Conservation (phyloP, 257 asterid genomes). For the Leptodermis oblonga region DNA sequence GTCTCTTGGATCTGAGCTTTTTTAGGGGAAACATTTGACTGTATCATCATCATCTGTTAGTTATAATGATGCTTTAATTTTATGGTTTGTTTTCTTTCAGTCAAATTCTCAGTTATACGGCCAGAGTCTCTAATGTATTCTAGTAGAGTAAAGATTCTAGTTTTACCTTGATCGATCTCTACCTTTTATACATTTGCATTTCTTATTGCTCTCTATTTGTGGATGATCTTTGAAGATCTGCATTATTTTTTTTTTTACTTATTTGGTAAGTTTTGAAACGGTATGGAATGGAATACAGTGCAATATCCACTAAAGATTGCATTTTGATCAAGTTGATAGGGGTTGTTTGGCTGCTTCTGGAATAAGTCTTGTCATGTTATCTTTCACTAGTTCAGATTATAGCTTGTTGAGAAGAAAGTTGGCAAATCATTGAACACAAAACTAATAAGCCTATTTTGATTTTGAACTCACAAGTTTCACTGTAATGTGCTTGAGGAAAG, state of each 20-base stretch:
- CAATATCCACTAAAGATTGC: neutral
- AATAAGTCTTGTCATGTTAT: neutral
- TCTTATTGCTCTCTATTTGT: too few species aligned
- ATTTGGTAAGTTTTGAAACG: too few species aligned
- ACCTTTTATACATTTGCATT: neutral
- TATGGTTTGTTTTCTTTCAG: conserved; percentile 11
- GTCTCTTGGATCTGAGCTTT: neutral
- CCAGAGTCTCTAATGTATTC: conserved; percentile 19
- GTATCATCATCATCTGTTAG: conserved; percentile 8
- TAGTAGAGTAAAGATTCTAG: conserved; percentile 8
- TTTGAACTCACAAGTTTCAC: too few species aligned
- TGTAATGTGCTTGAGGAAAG: too few species aligned
- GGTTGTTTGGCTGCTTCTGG: neutral
- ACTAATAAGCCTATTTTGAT: too few species aligned
- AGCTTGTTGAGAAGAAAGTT: too few species aligned
- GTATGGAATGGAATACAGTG: neutral
- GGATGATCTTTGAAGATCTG: neutral
- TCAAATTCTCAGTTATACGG: conserved; percentile 18
- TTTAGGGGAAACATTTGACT: neutral
- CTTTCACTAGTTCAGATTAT: too few species aligned
- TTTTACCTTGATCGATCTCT: neutral
- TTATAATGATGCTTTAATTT: conserved; percentile 8
- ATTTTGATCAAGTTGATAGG: too few species aligned
- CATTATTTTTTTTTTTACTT: neutral
- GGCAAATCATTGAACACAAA: too few species aligned